Evolutionary conservation across 257 asterid species (phyloP).

Genomic region (Osmanthus fragrans): DNA sequence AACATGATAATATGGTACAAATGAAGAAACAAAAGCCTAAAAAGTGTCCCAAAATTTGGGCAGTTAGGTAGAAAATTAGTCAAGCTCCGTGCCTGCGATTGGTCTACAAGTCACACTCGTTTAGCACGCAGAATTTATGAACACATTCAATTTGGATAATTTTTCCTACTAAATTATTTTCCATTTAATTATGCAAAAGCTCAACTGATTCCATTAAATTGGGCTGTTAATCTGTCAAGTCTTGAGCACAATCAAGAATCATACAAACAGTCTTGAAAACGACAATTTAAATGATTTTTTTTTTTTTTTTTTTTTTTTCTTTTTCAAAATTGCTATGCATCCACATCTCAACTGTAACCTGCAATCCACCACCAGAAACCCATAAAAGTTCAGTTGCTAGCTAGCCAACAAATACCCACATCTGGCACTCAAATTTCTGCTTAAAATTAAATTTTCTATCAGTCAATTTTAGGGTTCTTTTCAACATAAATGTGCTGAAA

Average conservation of each 20-base stretch:
- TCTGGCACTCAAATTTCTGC: not conserved
- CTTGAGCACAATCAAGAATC: not conserved
- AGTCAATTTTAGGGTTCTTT: slow-evolving; percentile 8
- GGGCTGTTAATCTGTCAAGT: not conserved
- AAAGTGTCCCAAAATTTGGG: not conserved
- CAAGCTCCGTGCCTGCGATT: not conserved
- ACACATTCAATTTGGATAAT: not conserved
- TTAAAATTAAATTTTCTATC: slow-evolving; percentile 23
- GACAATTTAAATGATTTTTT: not conserved
- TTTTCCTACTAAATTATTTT: not conserved
- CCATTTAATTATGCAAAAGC: not conserved
- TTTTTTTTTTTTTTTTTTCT: not conserved
- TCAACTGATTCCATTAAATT: not conserved
- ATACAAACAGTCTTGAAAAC: not conserved
- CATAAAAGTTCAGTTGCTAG: not conserved
- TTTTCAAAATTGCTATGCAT: not conserved
- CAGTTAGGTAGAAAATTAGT: not conserved
- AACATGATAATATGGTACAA: not conserved
- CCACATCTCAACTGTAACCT: slow-evolving; percentile 44
- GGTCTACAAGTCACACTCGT: not conserved
- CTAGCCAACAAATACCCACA: slow-evolving; percentile 23
- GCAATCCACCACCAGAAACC: slow-evolving; percentile 32
- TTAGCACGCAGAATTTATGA: not conserved
- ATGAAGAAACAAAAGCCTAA: not conserved
- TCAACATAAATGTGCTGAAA: slow-evolving; percentile 4